Percentiles rank a stretch among this genome's conserved stretches.
phyloP scores from a whole-genome alignment of 1,139 yeast species.

The Arxiozyma bovina region DNA sequence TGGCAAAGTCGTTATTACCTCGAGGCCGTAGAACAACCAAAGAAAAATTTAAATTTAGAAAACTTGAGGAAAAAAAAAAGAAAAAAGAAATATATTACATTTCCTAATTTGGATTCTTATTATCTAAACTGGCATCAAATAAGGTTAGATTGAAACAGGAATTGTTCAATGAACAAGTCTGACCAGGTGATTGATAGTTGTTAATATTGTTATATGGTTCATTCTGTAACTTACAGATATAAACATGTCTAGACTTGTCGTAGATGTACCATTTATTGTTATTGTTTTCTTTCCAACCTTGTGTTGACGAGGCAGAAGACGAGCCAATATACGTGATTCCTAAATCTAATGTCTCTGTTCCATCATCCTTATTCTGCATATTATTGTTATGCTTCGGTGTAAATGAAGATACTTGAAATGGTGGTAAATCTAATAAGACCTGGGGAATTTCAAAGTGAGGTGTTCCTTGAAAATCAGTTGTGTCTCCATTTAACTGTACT shows the following conservation, averaged over 20 bases:
- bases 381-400: constrained; percentile 10
- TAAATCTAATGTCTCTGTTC: constrained; percentile 6
- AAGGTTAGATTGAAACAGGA: constrained; percentile 46
- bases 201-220: constrained; percentile 24
- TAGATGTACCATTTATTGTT: constrained; percentile 18
- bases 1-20: too few relatives aligned
- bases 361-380: constrained; percentile 1
- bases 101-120: constrained; percentile 51
- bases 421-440: constrained; percentile 22
- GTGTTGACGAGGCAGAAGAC: background rate
- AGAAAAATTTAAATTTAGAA: background rate
- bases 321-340: constrained; percentile 8
- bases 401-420: constrained; percentile 30
- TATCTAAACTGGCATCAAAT: constrained; percentile 66
- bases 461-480: constrained; percentile 2
- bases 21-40: too few relatives aligned
- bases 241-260: constrained; percentile 15
- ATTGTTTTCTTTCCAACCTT: constrained; percentile 1
- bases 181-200: constrained; percentile 21
- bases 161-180: constrained; percentile 20
- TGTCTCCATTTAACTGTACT: background rate
- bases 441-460: constrained; percentile 13
- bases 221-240: constrained; percentile 14
- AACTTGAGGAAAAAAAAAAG: background rate
- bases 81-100: background rate